Percentiles rank a stretch among this genome's conserved stretches.
Conservation (phyloP, 1,284 basidiomycete species). For the Ceratobasidium sp. region DNA sequence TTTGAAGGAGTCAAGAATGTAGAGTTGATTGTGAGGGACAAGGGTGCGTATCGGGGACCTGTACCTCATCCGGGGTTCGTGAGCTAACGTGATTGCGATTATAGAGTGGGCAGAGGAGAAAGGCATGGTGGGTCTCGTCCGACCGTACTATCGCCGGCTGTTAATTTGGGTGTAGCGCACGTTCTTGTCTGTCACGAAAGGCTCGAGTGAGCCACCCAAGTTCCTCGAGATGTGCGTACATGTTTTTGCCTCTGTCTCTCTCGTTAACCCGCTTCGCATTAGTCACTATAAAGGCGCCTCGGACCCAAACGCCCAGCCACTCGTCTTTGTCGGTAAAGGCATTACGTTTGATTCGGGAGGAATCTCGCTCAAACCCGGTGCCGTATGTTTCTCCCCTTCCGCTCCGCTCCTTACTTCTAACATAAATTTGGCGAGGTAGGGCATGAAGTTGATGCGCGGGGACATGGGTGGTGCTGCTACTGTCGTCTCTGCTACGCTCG, state of each 20-base stretch:
- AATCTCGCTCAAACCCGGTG: constrained; percentile 84
- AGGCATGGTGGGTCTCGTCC: constrained; percentile 73
- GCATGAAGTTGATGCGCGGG: constrained; percentile 84
- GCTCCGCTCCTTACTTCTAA: neutral
- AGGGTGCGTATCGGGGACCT: constrained; percentile 66
- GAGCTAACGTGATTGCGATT: neutral
- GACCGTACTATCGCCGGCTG: no score
- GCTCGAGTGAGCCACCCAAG: constrained; percentile 86
- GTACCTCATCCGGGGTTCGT: neutral
- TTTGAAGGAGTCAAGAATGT: constrained; percentile 79
- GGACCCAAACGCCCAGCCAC: constrained; percentile 68
- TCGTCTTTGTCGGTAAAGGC: constrained; percentile 89
- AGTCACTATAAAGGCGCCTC: constrained; percentile 86
- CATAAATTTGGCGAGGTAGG: constrained; percentile 58
- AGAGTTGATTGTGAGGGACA: constrained; percentile 79
- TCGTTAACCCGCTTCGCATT: constrained; percentile 7
- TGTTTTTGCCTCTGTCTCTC: constrained; percentile 25
- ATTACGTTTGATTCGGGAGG: constrained; percentile 92
- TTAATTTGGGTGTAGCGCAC: constrained; percentile 65
- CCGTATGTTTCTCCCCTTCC: constrained; percentile 65
- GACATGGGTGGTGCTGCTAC: constrained; percentile 92
- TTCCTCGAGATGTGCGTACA: constrained; percentile 81
- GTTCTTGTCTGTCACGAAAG: constrained; percentile 90
- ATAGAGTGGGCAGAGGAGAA: constrained; percentile 83
- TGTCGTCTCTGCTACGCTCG: constrained; percentile 78